Conservation (phyloP, 2,329 filamentous ascomycete genomes). For the Xylariaceae sp. region DNA sequence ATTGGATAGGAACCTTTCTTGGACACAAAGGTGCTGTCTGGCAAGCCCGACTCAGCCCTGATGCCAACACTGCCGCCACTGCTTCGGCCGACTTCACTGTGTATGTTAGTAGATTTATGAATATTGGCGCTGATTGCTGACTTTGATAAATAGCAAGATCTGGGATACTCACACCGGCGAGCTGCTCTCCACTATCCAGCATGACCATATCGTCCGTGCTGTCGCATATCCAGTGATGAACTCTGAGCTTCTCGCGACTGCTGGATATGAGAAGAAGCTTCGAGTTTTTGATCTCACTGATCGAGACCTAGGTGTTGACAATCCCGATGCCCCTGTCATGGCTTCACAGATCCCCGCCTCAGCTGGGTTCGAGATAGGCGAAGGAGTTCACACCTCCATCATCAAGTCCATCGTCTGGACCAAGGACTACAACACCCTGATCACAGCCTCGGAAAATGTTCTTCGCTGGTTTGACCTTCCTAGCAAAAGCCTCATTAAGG, state of each 20-base stretch:
- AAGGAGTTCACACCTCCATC: conserved; percentile 75
- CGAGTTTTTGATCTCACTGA: conserved; percentile 84
- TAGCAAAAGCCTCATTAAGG: conserved; percentile 67
- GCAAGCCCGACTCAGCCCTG: conserved; percentile 86
- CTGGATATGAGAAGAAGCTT: conserved; percentile 93
- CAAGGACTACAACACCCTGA: conserved; percentile 77
- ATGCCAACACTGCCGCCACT: conserved; percentile 84
- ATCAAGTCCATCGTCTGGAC: conserved; percentile 99
- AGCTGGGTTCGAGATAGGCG: conserved; percentile 79
- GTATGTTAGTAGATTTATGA: conserved; percentile 46
- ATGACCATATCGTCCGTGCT: conserved; percentile 92
- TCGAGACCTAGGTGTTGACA: conserved; percentile 38
- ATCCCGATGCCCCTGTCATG: conserved; percentile 28
- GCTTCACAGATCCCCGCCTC: conserved; percentile 53
- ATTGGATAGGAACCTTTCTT: conserved; percentile 97
- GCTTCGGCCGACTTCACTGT: conserved; percentile 95
- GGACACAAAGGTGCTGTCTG: conserved; percentile 98
- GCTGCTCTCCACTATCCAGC: conserved; percentile 78
- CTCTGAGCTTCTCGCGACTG: conserved; percentile 83
- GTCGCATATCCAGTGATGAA: conserved; percentile 83
- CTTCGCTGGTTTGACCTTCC: conserved; percentile 93
- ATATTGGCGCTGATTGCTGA: background rate
- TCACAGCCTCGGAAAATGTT: conserved; percentile 88
- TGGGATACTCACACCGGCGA: conserved; percentile 97
- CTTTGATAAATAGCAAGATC: conserved; percentile 62